Conservation (phyloP, 2,329 filamentous ascomycete species). For the Ophiostoma tasmaniense region DNA sequence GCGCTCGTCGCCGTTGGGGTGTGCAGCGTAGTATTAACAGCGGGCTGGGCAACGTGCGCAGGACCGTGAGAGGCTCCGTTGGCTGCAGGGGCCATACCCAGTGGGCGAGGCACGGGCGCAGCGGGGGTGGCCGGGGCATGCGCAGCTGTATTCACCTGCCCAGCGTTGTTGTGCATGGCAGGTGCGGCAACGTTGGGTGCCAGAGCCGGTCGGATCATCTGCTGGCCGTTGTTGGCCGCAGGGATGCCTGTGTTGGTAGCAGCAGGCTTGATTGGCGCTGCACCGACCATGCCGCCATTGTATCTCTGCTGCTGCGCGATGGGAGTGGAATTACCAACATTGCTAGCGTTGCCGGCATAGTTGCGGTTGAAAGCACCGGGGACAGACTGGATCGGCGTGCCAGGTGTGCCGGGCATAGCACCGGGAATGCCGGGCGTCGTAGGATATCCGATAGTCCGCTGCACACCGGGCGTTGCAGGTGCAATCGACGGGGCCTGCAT, state of each 20-base stretch:
- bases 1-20: not conserved
- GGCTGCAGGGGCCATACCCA: not conserved
- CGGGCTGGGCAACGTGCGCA: not conserved
- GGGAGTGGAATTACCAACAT: not conserved
- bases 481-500: not conserved
- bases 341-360: too few species aligned
- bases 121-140: not conserved
- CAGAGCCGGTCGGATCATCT: not conserved
- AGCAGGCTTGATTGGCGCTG: not conserved
- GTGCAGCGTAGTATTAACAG: not conserved
- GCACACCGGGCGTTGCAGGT: not conserved
- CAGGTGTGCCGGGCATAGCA: not conserved
- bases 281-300: slow-evolving; percentile 1
- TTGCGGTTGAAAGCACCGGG: not conserved
- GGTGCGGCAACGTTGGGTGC: not conserved
- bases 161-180: not conserved
- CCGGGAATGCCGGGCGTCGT: not conserved
- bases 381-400: not conserved
- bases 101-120: not conserved
- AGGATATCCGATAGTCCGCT: not conserved
- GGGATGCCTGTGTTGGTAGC: not conserved
- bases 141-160: not conserved
- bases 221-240: not conserved
- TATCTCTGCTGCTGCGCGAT: not conserved
- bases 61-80: not conserved